These are phyloP conservation scores for Silene uniflora DNA, from an alignment of 148 eudicot genomes.

Conservation along the genomic window DNA sequence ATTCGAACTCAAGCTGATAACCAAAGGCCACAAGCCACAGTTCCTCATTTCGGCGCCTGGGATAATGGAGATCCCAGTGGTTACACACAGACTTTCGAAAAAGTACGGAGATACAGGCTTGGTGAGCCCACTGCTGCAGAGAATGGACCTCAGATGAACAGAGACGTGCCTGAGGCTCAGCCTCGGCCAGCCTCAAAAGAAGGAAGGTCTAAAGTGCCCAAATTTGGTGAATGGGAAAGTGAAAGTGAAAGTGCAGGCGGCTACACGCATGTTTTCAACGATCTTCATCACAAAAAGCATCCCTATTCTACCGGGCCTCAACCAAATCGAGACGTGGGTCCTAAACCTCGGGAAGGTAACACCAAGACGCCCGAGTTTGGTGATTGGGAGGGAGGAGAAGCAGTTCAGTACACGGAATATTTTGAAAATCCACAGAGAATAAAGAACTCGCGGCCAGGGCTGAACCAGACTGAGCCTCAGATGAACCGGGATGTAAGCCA, in stretches of 20 bases:
- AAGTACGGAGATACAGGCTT: conserved; percentile 20
- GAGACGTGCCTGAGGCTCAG: no score
- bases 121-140: conserved; percentile 16
- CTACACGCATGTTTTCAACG: no score
- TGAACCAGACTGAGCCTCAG: conserved; percentile 21
- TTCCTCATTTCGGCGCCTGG: conserved; percentile 36
- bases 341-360: conserved; percentile 14
- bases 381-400: conserved; percentile 30
- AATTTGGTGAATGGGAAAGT: no score
- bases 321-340: conserved; percentile 9
- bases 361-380: conserved; percentile 31
- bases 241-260: no score
- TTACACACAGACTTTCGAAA: conserved; percentile 33
- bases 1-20: conserved; percentile 1
- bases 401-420: conserved; percentile 17
- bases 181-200: no score
- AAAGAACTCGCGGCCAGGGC: conserved; percentile 9
- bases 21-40: no score
- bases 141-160: conserved; percentile 31
- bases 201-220: no score
- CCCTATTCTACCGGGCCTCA: no score
- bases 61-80: conserved; percentile 28
- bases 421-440: conserved; percentile 26
- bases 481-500: conserved; percentile 32
- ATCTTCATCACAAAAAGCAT: no score